Conservation (phyloP, 73 alveolate species). For the Blepharisma stoltei region DNA sequence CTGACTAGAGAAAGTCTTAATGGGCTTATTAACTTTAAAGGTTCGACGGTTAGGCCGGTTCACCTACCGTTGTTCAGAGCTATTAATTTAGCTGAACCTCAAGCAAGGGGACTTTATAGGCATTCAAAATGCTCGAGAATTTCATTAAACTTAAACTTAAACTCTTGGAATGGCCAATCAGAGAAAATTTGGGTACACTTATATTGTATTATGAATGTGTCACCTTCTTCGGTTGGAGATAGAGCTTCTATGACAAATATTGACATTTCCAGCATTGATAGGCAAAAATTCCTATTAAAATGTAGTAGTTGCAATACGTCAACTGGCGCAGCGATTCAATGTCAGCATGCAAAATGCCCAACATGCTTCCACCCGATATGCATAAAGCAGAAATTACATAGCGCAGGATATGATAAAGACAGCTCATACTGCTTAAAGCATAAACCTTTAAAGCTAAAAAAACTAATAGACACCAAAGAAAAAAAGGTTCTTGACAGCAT, state of each 20-base stretch:
- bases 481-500: background rate
- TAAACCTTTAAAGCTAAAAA: background rate
- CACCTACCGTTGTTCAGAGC: too few species aligned
- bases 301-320: conserved; percentile 48
- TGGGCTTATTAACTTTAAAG: too few species aligned
- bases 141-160: too few species aligned
- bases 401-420: conserved; percentile 14
- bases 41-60: too few species aligned
- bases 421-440: background rate
- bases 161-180: background rate
- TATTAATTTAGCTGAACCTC: too few species aligned
- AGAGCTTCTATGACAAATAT: conserved; percentile 10
- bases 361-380: conserved; percentile 13
- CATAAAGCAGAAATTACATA: background rate
- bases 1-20: too few species aligned
- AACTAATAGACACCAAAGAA: background rate
- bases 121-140: too few species aligned
- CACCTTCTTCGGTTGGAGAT: background rate
- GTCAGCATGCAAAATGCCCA: conserved; percentile 35
- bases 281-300: conserved; percentile 35
- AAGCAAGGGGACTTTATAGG: too few species aligned
- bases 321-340: conserved; percentile 59
- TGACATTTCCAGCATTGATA: conserved; percentile 37
- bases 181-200: conserved; percentile 18
- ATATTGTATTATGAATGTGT: background rate